Evolutionary conservation across 164 flowering plant species (phyloP).

Genomic region (Annona cherimola): DNA sequence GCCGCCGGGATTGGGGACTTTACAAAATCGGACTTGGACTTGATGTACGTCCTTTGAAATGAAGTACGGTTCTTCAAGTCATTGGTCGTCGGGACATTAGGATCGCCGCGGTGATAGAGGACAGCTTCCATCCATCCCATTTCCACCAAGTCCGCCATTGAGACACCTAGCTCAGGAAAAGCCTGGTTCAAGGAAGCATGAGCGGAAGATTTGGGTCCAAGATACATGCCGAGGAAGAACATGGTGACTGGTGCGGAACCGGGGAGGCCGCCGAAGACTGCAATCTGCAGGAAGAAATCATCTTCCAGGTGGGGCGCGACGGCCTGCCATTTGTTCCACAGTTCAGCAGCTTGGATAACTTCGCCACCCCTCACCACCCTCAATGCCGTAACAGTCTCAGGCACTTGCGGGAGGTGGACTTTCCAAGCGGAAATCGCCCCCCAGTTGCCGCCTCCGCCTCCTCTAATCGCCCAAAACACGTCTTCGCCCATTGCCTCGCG

Average conservation of each 20-base stretch:
- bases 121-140: constrained; percentile 14
- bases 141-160: constrained; percentile 2
- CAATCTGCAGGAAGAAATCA: constrained; percentile 9
- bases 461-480: constrained; percentile 26
- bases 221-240: background rate
- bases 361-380: background rate
- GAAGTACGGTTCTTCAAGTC: constrained; percentile 15
- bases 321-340: constrained; percentile 9
- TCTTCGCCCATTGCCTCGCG: constrained; percentile 23
- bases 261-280: background rate
- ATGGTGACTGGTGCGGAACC: background rate
- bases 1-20: constrained; percentile 7
- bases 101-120: background rate
- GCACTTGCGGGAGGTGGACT: constrained; percentile 10
- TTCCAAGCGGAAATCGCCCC: constrained; percentile 17
- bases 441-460: constrained; percentile 20
- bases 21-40: constrained; percentile 5
- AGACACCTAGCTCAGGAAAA: constrained; percentile 11
- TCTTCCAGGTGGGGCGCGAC: constrained; percentile 5
- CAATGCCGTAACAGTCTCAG: constrained; percentile 19
- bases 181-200: background rate
- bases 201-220: background rate
- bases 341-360: constrained; percentile 1
- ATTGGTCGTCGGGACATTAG: background rate
- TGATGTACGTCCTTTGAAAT: background rate